Percentiles rank a stretch among this genome's conserved stretches.
These are phyloP conservation scores for Pyricularia grisea DNA, from an alignment of 2,329 filamentous ascomycete genomes.

Conservation along the genomic window DNA sequence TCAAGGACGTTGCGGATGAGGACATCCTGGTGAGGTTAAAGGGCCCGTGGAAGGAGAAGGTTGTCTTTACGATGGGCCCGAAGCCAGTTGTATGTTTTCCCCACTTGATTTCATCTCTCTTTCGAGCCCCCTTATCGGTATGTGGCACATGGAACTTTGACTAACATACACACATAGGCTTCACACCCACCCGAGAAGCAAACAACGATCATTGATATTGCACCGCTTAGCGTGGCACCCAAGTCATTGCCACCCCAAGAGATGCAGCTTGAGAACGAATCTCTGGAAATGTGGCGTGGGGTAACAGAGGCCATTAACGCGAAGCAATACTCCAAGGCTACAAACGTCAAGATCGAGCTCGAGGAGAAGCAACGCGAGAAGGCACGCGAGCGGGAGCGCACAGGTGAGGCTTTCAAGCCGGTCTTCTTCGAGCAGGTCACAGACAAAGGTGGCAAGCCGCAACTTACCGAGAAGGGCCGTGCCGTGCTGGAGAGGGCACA, in stretches of 20 bases:
- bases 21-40: constrained; percentile 76
- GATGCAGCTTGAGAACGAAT: constrained; percentile 80
- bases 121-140: not conserved
- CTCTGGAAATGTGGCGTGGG: constrained; percentile 73
- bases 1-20: constrained; percentile 79
- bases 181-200: constrained; percentile 48
- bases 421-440: constrained; percentile 67
- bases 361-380: constrained; percentile 84
- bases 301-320: constrained; percentile 79
- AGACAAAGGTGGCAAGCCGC: constrained; percentile 45
- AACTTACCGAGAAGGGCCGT: constrained; percentile 43
- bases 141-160: not conserved
- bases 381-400: constrained; percentile 67
- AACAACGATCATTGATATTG: constrained; percentile 75
- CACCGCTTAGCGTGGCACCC: constrained; percentile 67
- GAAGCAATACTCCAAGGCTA: constrained; percentile 79
- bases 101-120: not conserved
- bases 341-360: constrained; percentile 78
- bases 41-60: constrained; percentile 74
- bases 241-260: constrained; percentile 74
- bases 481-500: constrained; percentile 42
- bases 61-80: constrained; percentile 50
- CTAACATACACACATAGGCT: constrained; percentile 20
- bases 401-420: constrained; percentile 67
- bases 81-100: constrained; percentile 49